Base-by-base conservation (phyloP, 768 basidiomycete genomes). In the Suillus fuscotomentosus region DNA sequence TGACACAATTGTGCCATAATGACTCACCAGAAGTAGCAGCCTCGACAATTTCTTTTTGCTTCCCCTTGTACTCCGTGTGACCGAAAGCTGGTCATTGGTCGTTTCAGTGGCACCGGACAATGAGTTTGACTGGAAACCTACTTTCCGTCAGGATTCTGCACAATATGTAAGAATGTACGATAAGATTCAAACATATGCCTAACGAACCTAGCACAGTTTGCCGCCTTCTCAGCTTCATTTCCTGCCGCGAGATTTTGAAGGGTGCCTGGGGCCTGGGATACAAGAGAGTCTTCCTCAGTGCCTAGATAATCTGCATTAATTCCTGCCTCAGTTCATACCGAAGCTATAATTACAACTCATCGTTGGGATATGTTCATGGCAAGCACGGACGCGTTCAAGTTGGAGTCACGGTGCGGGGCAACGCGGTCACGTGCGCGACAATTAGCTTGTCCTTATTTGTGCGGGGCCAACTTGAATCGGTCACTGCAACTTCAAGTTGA, bases 31-130 rank as follows among this genome's bases (percentile, higher is more conserved):
- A 74, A 36, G 89, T 77, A 3, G 91, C 91, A 9, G 88, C 88
- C 62, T 89, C 83, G 1, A 94, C 82, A 22, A 94, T 88, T 64
- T 88, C 86, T 66, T 85, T 83, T 77, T 95, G 93, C 69, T 90
- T 87, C 42, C 92, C 93, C 75, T 88, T 90, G 71, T 88, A 95
- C 4, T 70, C 81, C 0, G 78, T 66, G 71, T 92, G 87, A 2
- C 88, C 86, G 65, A 95, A 95, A 22, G 84, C 92, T 93, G 60
- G 36, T 31, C 43, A n/a, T 41, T 20, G 11, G 5, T 48, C 3
- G 27, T n/a, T 42, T 53, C 7, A 41, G 36, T 59, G 8, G 11
- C 27, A 51, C 27, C 20, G 22, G 14, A 48, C 48, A 60, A 48
- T 39, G 27, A 0, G 27, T 8, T 31, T n/a, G 22, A 53, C 20